These are phyloP conservation scores for Liriodendron chinense DNA, from an alignment of 164 flowering plant species.

Conservation along the genomic window DNA sequence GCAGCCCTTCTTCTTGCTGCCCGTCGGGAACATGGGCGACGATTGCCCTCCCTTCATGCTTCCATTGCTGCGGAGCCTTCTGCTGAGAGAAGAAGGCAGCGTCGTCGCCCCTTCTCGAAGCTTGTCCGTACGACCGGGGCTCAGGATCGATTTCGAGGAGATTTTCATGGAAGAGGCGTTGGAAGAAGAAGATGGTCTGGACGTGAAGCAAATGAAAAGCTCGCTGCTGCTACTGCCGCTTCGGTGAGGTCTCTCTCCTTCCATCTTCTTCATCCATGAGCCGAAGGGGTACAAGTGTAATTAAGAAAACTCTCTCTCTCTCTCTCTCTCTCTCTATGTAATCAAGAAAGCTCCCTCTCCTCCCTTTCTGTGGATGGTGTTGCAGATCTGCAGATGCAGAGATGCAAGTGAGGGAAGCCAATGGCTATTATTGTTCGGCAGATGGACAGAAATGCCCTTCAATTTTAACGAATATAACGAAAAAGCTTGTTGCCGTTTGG, in stretches of 20 bases:
- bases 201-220: too few relatives aligned
- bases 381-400: neutral
- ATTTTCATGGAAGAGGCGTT: constrained; percentile 51
- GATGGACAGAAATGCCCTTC: constrained; percentile 1
- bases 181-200: constrained; percentile 31
- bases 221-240: too few relatives aligned
- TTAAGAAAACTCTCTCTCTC: too few relatives aligned
- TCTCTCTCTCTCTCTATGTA: neutral
- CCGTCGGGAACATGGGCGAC: constrained; percentile 72
- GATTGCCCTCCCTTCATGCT: constrained; percentile 72
- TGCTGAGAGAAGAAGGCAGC: constrained; percentile 61
- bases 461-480: neutral
- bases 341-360: neutral
- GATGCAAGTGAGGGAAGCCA: neutral
- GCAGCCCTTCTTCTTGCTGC: constrained; percentile 36
- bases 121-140: constrained; percentile 49
- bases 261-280: too few relatives aligned
- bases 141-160: constrained; percentile 60
- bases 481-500: neutral
- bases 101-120: constrained; percentile 32
- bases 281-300: too few relatives aligned
- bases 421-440: neutral
- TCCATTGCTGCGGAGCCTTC: constrained; percentile 56
- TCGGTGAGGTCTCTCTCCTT: too few relatives aligned
- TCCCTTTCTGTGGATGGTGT: neutral